Conservation (phyloP, 768 basidiomycete genomes). For the Rhodotorula diobovata region DNA sequence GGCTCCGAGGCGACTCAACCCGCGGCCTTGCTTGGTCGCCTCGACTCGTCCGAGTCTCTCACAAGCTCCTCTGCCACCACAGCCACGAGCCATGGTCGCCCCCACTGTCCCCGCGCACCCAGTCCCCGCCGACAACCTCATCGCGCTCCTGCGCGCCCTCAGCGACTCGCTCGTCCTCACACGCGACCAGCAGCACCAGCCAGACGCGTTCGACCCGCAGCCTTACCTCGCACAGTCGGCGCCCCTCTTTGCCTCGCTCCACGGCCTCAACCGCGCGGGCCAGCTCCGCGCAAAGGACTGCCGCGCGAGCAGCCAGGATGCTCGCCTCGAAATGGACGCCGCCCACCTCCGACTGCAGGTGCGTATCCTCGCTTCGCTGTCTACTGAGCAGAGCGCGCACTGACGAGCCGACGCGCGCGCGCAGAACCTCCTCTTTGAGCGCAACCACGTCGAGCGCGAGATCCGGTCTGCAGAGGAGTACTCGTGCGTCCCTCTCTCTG, state of each 20-base stretch:
- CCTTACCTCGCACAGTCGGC: slow-evolving; percentile 14
- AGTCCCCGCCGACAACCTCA: not conserved
- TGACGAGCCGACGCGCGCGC: no score
- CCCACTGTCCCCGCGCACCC: not conserved
- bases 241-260: slow-evolving; percentile 65
- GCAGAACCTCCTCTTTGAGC: slow-evolving; percentile 83
- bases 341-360: slow-evolving; percentile 57
- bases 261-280: slow-evolving; percentile 68
- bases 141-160: slow-evolving; percentile 7
- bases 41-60: not conserved
- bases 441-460: slow-evolving; percentile 80
- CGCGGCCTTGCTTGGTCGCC: not conserved
- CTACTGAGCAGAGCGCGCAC: not conserved
- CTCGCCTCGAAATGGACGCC: slow-evolving; percentile 83
- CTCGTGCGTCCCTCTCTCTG: slow-evolving; percentile 26
- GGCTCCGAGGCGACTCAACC: not conserved
- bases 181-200: not conserved
- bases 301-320: slow-evolving; percentile 66
- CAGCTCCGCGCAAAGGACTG: slow-evolving; percentile 63
- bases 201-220: slow-evolving; percentile 16
- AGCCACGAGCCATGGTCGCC: slow-evolving; percentile 3
- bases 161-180: not conserved
- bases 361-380: not conserved
- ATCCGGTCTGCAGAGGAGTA: slow-evolving; percentile 86
- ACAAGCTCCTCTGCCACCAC: no score